Evolutionary conservation across 371 early-diverging fungal species (phyloP).

Genomic region (Saksenaea oblongispora): DNA sequence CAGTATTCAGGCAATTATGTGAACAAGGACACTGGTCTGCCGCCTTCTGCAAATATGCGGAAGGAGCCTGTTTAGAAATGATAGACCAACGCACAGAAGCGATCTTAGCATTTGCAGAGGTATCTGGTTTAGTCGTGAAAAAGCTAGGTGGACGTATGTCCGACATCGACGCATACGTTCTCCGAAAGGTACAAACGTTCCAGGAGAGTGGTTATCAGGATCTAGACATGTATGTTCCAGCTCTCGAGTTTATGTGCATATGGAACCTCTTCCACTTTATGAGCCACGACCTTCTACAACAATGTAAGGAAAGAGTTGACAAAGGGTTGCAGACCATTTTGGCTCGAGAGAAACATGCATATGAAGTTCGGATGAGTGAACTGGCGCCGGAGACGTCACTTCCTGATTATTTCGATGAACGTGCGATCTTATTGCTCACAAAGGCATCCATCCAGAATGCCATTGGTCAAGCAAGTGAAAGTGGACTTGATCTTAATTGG

Average conservation of each 20-base stretch:
- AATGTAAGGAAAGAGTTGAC: conserved; percentile 31
- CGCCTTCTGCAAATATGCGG: conserved; percentile 58
- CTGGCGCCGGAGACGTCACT: conserved; percentile 36
- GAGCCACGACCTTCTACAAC: conserved; percentile 31
- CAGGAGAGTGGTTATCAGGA: conserved; percentile 54
- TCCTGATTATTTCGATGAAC: conserved; percentile 45
- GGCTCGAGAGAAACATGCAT: conserved; percentile 32
- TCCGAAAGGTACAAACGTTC: conserved; percentile 55
- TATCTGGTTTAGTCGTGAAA: conserved; percentile 45
- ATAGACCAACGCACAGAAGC: conserved; percentile 47
- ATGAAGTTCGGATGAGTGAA: conserved; percentile 39
- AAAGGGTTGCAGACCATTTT: conserved; percentile 32
- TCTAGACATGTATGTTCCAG: conserved; percentile 46
- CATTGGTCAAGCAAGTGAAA: conserved; percentile 20
- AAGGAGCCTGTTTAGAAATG: conserved; percentile 57
- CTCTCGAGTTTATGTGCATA: conserved; percentile 59
- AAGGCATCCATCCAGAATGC: conserved; percentile 41
- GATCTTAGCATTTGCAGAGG: conserved; percentile 47
- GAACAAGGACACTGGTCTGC: conserved; percentile 62
- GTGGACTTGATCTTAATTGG: conserved; percentile 51
- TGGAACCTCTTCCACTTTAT: conserved; percentile 58
- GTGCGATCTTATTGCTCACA: conserved; percentile 36
- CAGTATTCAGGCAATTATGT: conserved; percentile 46
- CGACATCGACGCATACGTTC: conserved; percentile 56
- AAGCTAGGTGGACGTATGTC: conserved; percentile 59